Evolutionary conservation across 192 early-diverging fungal species (phyloP).

Genomic region (Phlyctochytrium planicorne): DNA sequence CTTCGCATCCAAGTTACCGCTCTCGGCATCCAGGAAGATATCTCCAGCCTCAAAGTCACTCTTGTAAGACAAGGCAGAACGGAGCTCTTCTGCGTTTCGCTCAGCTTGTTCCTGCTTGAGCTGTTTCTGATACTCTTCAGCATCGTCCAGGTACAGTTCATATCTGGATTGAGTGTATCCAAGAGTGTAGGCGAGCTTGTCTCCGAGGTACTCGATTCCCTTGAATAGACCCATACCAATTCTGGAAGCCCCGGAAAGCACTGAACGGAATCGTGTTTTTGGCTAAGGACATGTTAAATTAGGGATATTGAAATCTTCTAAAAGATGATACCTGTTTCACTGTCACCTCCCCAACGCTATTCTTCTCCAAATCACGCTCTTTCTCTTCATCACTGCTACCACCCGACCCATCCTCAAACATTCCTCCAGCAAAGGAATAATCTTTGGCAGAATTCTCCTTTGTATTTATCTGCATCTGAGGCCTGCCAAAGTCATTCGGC

Average conservation of each 20-base stretch:
- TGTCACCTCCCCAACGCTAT: background rate
- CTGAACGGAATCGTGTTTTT: background rate
- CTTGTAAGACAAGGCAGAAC: no score
- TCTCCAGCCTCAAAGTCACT: no score
- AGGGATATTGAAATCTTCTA: background rate
- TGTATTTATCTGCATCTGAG: no score
- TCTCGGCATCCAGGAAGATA: no score
- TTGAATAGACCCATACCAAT: constrained; percentile 2
- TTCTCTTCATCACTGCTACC: no score
- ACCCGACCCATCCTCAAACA: background rate
- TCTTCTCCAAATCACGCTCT: no score
- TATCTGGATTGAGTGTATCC: constrained; percentile 18
- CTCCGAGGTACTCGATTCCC: constrained; percentile 12
- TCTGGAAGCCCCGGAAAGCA: background rate
- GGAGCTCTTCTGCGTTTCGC: no score
- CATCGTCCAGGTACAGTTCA: constrained; percentile 25
- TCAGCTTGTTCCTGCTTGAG: no score
- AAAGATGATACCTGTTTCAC: background rate
- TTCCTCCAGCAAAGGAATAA: background rate
- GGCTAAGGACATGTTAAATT: background rate
- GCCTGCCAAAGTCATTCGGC: no score
- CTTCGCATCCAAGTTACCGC: no score
- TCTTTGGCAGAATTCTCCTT: no score
- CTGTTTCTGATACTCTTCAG: constrained; percentile 18
- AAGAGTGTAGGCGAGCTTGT: constrained; percentile 8